phyloP scores from a whole-genome alignment of 1,284 basidiomycete genomes.

The Ganoderma sp. region DNA sequence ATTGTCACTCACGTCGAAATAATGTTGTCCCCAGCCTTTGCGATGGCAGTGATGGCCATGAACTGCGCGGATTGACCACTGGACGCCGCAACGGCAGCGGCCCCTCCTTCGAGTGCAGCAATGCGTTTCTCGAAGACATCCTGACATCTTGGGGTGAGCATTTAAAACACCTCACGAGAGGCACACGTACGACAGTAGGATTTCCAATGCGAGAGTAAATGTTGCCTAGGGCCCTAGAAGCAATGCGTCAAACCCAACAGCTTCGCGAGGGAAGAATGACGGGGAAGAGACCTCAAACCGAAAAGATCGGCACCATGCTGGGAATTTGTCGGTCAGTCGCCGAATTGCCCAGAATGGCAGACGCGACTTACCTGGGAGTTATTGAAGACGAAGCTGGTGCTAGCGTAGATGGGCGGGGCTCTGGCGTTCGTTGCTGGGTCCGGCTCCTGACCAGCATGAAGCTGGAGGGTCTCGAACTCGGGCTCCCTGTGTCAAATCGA shows the following conservation, averaged over 20 bases:
- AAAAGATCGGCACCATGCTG: conserved; percentile 88
- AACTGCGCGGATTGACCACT: conserved; percentile 87
- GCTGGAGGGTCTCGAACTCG: conserved; percentile 83
- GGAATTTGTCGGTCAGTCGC: no score
- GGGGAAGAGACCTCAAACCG: conserved; percentile 58
- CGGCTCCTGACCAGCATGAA: conserved; percentile 81
- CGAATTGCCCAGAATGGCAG: background rate
- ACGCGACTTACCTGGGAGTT: conserved; percentile 61
- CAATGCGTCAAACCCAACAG: background rate
- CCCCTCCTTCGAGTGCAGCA: conserved; percentile 83
- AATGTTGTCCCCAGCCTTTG: conserved; percentile 78
- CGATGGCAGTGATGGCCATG: conserved; percentile 73
- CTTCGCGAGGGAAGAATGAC: background rate
- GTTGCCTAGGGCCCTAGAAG: conserved; percentile 65
- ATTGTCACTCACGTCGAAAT: conserved; percentile 63
- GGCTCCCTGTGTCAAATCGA: conserved; percentile 55
- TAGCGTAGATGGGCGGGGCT: conserved; percentile 83
- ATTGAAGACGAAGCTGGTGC: conserved; percentile 83
- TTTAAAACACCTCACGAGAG: no score
- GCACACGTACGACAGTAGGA: conserved; percentile 75
- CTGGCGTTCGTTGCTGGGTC: conserved; percentile 79
- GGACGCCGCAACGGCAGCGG: conserved; percentile 78
- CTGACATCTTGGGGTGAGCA: conserved; percentile 40
- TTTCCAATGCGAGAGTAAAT: conserved; percentile 81
- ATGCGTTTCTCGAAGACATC: conserved; percentile 90